Base-by-base conservation (phyloP, 1,139 yeast genomes). In the Blastobotrys ciferrii region DNA sequence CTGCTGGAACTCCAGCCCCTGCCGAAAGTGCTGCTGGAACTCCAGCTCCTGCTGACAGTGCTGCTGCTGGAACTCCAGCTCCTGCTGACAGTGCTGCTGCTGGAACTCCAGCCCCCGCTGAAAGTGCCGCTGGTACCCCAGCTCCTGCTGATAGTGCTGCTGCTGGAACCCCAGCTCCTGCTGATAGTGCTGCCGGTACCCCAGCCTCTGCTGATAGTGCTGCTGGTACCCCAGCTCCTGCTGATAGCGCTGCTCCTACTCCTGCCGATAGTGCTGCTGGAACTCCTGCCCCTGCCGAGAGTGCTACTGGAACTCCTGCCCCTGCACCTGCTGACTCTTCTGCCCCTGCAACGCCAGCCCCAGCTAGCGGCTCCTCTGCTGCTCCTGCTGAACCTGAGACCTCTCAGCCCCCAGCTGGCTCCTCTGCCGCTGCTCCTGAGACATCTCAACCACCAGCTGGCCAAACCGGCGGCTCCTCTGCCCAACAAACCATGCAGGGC, bases 61-160 rank as follows among this genome's bases (percentile, higher is more conserved):
- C 49, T 15, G 50, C 43, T 9, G 43, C 37, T n/a, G n/a, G n/a
- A n/a, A n/a, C n/a, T n/a, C n/a, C n/a, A n/a, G n/a, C n/a, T n/a
- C n/a, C n/a, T n/a, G n/a, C n/a, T n/a, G n/a, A n/a, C 5, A 15
- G 13, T 15, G 41, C 41, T 17, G 31, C 30, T 37, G 32, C 65
- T 60, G n/a, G 25, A 9, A 32, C 47, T 30, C 41, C 47, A 14
- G 44, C 47, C 15, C 40, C 42, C 15, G 37, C 50, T 13, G 38
- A n/a, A n/a, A n/a, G 42, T 43, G 23, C 45, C 32, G 32, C 44
- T 36, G 35, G 11, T 35, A 19, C 49, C 23, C 15, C 30, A 12
- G 20, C 42, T 20, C 4, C 4, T 7, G 30, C 9, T 25, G 30
- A 11, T 25, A 25, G 30, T 11, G 11, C 6, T 6, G 12, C 3